Base-by-base conservation (phyloP, 805 yeast genomes). In the Wickerhamiella kazuoi region DNA sequence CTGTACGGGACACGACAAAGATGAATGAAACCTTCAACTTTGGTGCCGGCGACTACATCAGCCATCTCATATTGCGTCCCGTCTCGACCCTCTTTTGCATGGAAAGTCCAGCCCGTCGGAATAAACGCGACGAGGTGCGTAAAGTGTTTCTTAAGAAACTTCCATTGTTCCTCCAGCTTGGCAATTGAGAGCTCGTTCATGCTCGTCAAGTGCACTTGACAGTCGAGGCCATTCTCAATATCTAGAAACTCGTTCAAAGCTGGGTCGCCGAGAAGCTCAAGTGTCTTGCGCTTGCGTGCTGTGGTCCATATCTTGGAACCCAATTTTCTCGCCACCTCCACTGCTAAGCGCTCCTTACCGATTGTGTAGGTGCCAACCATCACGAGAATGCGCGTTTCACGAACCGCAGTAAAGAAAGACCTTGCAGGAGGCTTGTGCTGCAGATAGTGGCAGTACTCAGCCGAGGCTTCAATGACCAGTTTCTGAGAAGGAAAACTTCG, bases 21-120 rank as follows among this genome's bases (percentile, higher is more conserved):
- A 35, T 74, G 68, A 37, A 63, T 55, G 32, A 31, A 55, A 47
- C 46, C 62, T 40, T 40, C 55, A 36, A 43, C 58, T 53, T 52
- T 53, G 56, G 17, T 14, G 15, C 32, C 15, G 7, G 7, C 17
- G 8, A 15, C 32, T 6, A 29, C 15, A 7, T 7, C 15, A 8
- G 8, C 15, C 17, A n/a, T 15, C 6, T 14, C 7, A 29, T 8
- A 29, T 6, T 6, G 11, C 26, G 6, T 11, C 11, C 15, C 32
- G 15, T 29, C 32, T 29, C 15, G 6, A 8, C 17, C 32, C 15
- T 8, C 7, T n/a, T 29, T 16, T 5, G 15, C 7, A 37, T 62
- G 51, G 54, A 70, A 78, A 1, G 83, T 67, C 97, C 97, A 90
- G 0, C 97, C 97, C 0, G 96, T 84, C 0, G 97, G 96, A 37